Conservation (phyloP, 1,139 yeast species). For the Lodderomyces elongisporus region DNA sequence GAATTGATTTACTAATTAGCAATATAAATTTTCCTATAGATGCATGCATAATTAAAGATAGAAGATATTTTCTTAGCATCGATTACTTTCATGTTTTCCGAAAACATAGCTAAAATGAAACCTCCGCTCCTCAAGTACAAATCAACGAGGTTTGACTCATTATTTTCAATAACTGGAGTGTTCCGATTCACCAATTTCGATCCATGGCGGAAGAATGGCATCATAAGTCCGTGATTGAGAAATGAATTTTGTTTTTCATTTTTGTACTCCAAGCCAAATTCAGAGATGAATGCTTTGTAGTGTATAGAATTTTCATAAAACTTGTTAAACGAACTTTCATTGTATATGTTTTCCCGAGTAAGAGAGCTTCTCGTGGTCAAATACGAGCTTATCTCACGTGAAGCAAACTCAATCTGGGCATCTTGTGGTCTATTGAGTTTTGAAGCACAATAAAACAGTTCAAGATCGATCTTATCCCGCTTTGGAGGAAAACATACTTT, state of each 20-base stretch:
- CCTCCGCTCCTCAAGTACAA: slow-evolving; percentile 54
- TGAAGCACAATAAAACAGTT: slow-evolving; percentile 34
- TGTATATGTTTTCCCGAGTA: too few relatives aligned
- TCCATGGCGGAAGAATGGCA: slow-evolving; percentile 46
- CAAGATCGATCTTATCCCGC: slow-evolving; percentile 39
- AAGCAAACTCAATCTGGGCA: slow-evolving; percentile 27
- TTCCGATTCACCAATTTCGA: slow-evolving; percentile 25
- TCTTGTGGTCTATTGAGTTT: slow-evolving; percentile 24
- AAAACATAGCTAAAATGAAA: slow-evolving; percentile 50
- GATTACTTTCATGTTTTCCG: slow-evolving; percentile 25
- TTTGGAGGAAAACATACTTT: slow-evolving; percentile 38
- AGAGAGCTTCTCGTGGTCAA: slow-evolving; percentile 7
- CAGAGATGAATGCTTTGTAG: slow-evolving; percentile 46
- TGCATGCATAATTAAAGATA: slow-evolving; percentile 35
- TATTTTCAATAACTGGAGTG: slow-evolving; percentile 14
- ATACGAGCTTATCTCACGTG: slow-evolving; percentile 48
- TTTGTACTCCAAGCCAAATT: slow-evolving; percentile 48
- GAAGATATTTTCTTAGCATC: slow-evolving; percentile 42
- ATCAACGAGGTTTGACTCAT: slow-evolving; percentile 20
- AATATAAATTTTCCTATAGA: slow-evolving; percentile 39
- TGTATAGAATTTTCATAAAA: slow-evolving; percentile 43
- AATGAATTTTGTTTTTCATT: slow-evolving; percentile 21
- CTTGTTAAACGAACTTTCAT: slow-evolving; percentile 14
- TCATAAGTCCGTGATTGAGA: slow-evolving; percentile 44
- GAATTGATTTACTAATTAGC: slow-evolving; percentile 10